Evolutionary conservation across 2,329 filamentous ascomycete species (phyloP).

Genomic region (Hypoxylon sp.): DNA sequence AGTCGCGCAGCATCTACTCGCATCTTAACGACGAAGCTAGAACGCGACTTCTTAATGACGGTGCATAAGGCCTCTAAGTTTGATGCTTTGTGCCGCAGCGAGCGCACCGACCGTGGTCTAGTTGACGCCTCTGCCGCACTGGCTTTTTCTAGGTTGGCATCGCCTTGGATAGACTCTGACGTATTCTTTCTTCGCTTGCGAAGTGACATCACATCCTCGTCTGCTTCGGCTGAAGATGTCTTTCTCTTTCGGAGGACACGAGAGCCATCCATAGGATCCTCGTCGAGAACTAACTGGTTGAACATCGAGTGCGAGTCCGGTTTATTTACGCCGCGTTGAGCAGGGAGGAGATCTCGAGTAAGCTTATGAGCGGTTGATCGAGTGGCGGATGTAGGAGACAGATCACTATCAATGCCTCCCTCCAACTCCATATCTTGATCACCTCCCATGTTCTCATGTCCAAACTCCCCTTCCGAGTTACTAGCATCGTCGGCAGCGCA

Average conservation of each 20-base stretch:
- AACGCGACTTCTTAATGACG: slow-evolving; percentile 59
- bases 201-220: slow-evolving; percentile 67
- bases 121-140: slow-evolving; percentile 55
- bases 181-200: slow-evolving; percentile 69
- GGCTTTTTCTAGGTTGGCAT: slow-evolving; percentile 55
- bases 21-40: slow-evolving; percentile 70
- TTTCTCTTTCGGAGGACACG: slow-evolving; percentile 87
- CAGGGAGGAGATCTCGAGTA: slow-evolving; percentile 79
- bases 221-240: slow-evolving; percentile 77
- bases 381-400: slow-evolving; percentile 60
- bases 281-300: slow-evolving; percentile 78
- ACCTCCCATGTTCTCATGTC: slow-evolving; percentile 46
- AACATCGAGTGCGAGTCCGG: slow-evolving; percentile 84
- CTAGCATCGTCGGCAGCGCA: slow-evolving; percentile 57
- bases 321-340: slow-evolving; percentile 74
- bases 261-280: slow-evolving; percentile 81
- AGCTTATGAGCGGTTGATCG: slow-evolving; percentile 75
- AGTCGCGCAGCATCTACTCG: slow-evolving; percentile 71
- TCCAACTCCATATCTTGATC: slow-evolving; percentile 52
- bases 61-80: slow-evolving; percentile 59
- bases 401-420: slow-evolving; percentile 53
- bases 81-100: slow-evolving; percentile 68
- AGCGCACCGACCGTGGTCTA: slow-evolving; percentile 66
- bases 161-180: slow-evolving; percentile 57
- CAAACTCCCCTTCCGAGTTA: slow-evolving; percentile 52